phyloP scores from a whole-genome alignment of 495 filamentous ascomycete species.

The Penicillium desertorum region DNA sequence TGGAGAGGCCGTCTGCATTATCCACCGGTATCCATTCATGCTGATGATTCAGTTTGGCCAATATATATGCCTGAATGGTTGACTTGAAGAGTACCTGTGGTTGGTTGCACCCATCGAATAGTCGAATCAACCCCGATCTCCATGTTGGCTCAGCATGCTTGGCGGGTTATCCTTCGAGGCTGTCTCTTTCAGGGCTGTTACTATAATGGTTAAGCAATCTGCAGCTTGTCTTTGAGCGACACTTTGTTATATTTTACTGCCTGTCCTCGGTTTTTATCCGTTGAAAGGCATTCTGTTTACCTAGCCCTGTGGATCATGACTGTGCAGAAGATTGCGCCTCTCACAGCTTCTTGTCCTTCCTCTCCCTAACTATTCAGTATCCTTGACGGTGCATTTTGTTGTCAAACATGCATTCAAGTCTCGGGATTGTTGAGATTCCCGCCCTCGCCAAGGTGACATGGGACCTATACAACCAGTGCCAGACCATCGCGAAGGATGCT shows the following conservation, averaged over 20 bases:
- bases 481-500: constrained; percentile 32
- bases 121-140: not conserved
- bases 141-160: constrained; percentile 2
- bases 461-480: constrained; percentile 39
- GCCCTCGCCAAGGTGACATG: constrained; percentile 36
- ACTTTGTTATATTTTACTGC: constrained; percentile 7
- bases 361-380: not conserved
- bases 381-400: not conserved
- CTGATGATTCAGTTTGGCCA: not conserved
- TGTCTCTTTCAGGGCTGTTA: not conserved
- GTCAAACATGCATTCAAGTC: constrained; percentile 25
- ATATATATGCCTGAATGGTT: not conserved
- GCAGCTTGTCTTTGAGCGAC: not conserved
- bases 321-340: not conserved
- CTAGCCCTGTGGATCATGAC: not conserved
- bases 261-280: not conserved
- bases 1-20: not conserved
- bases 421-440: constrained; percentile 32
- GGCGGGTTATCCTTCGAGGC: not conserved
- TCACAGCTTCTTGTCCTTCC: not conserved
- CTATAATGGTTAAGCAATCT: not conserved
- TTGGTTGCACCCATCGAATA: constrained; percentile 1
- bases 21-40: not conserved
- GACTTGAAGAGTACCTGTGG: not conserved
- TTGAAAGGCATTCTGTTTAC: not conserved